Conservation (phyloP, 441 rosid species). For the Capsella rubella region DNA sequence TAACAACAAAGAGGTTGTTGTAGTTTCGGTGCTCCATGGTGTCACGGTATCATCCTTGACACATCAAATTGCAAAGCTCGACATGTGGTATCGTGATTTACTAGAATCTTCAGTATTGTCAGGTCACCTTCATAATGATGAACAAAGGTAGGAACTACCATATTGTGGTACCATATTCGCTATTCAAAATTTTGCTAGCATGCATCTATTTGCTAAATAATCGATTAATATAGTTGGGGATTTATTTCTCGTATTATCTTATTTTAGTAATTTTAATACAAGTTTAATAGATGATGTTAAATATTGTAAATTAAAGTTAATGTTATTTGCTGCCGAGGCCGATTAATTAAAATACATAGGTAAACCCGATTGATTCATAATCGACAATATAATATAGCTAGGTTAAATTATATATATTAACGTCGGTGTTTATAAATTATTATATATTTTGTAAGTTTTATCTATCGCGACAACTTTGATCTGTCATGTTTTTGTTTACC, state of each 20-base stretch:
- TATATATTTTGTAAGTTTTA: too few species aligned
- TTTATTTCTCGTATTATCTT: neutral
- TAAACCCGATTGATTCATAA: too few species aligned
- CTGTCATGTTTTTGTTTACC: too few species aligned
- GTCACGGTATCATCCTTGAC: neutral
- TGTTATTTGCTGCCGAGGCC: too few species aligned
- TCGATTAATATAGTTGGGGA: neutral
- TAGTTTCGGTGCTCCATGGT: constrained; percentile 15
- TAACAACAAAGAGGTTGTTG: constrained; percentile 10
- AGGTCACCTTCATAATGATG: neutral
- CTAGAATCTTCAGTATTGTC: neutral
- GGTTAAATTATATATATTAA: too few species aligned
- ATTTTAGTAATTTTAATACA: too few species aligned
- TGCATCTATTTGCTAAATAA: neutral
- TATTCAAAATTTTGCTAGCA: neutral
- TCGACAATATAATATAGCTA: too few species aligned
- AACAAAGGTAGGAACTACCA: constrained; percentile 7
- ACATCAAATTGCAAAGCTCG: neutral
- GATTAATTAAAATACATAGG: too few species aligned
- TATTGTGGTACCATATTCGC: neutral
- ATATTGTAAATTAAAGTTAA: too few species aligned
- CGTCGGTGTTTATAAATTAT: too few species aligned
- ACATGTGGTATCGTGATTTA: neutral
- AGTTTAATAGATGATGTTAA: too few species aligned
- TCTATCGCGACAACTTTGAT: too few species aligned